Evolutionary conservation across 1,284 basidiomycete species (phyloP).

Genomic region (Leucoagaricus sp.): DNA sequence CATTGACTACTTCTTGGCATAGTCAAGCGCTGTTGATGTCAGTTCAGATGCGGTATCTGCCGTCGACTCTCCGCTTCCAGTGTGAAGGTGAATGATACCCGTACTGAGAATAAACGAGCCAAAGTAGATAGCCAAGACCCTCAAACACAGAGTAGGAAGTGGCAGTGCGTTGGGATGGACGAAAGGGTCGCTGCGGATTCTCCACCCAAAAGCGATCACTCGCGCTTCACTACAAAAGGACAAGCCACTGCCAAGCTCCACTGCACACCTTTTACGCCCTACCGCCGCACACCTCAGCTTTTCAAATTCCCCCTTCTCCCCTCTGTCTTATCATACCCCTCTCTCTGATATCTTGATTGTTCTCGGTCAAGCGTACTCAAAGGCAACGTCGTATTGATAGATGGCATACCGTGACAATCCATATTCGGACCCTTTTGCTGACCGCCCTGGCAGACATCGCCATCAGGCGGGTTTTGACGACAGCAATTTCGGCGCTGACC

Average conservation of each 20-base stretch:
- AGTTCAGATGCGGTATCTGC: neutral
- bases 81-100: neutral
- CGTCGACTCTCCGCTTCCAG: neutral
- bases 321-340: neutral
- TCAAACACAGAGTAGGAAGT: neutral
- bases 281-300: neutral
- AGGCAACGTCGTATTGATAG: no score
- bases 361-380: neutral
- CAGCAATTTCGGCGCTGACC: neutral
- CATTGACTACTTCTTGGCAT: neutral
- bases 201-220: neutral
- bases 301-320: neutral
- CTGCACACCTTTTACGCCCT: neutral
- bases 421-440: slow-evolving; percentile 12
- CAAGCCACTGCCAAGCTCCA: neutral
- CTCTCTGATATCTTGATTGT: neutral
- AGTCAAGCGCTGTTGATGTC: neutral
- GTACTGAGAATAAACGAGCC: neutral
- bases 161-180: slow-evolving; percentile 4
- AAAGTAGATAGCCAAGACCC: neutral
- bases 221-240: slow-evolving; percentile 5
- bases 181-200: slow-evolving; percentile 5
- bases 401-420: slow-evolving; percentile 7
- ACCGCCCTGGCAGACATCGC: slow-evolving; percentile 4
- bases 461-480: neutral